Evolutionary conservation across 2,329 filamentous ascomycete species (phyloP).

Genomic region (Didymella sp.): DNA sequence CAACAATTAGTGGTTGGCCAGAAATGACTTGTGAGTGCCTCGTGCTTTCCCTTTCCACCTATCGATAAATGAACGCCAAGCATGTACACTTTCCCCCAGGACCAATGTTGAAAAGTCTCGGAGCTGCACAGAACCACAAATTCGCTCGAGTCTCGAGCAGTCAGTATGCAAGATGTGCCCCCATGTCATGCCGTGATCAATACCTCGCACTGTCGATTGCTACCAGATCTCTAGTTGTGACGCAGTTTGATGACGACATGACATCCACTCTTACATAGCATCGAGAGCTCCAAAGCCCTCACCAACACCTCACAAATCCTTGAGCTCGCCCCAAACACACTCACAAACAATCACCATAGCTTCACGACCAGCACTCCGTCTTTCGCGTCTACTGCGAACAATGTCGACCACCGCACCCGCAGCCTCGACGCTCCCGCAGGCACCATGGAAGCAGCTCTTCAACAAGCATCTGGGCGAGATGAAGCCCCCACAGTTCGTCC

Average conservation of each 20-base stretch:
- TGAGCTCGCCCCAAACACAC: neutral
- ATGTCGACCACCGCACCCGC: slow-evolving; percentile 56
- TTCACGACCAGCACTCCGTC: slow-evolving; percentile 42
- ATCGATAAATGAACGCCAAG: slow-evolving; percentile 11
- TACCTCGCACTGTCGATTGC: neutral
- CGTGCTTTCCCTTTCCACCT: neutral
- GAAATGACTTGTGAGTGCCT: slow-evolving; percentile 10
- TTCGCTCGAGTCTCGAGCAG: neutral
- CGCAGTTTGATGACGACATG: slow-evolving; percentile 21
- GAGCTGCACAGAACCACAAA: neutral
- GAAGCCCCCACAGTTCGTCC: slow-evolving; percentile 59
- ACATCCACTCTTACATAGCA: slow-evolving; percentile 9
- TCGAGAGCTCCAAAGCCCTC: slow-evolving; percentile 8
- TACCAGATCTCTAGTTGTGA: slow-evolving; percentile 11
- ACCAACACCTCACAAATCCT: neutral
- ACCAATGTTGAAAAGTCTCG: neutral
- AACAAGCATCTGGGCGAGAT: slow-evolving; percentile 58
- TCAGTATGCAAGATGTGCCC: neutral
- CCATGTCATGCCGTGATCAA: neutral
- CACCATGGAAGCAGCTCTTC: slow-evolving; percentile 62
- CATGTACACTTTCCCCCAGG: neutral
- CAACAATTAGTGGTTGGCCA: neutral
- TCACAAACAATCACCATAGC: slow-evolving; percentile 48
- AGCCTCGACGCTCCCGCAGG: slow-evolving; percentile 48
- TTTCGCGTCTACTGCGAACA: slow-evolving; percentile 52